Percentiles rank a stretch among this genome's conserved stretches.
phyloP scores from a whole-genome alignment of 2,329 filamentous ascomycete species.

The Neurospora sp. region DNA sequence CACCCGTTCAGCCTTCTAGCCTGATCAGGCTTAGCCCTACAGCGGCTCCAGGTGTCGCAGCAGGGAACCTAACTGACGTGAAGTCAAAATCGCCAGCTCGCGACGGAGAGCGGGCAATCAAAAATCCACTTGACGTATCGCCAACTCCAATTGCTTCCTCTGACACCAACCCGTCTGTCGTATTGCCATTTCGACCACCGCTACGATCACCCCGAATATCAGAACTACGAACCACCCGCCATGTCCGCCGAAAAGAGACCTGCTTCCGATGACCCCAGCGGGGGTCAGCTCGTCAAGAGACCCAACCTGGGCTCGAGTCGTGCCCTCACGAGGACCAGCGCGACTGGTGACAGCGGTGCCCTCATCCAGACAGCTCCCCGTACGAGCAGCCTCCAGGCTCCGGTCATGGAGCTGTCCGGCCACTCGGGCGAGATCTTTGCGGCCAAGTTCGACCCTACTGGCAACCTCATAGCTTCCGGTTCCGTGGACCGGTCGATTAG shows the following conservation, averaged over 20 bases:
- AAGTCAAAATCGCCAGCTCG: neutral
- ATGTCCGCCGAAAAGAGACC: slow-evolving; percentile 93
- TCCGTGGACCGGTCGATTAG: slow-evolving; percentile 90
- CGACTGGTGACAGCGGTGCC: slow-evolving; percentile 33
- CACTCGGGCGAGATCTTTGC: slow-evolving; percentile 81
- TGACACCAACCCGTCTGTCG: neutral
- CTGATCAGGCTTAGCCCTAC: neutral
- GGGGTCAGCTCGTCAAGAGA: slow-evolving; percentile 75
- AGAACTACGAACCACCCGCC: neutral
- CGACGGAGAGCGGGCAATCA: slow-evolving; percentile 15
- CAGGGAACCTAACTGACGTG: neutral
- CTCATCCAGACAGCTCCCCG: slow-evolving; percentile 51
- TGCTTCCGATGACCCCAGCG: slow-evolving; percentile 73
- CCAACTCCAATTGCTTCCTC: neutral
- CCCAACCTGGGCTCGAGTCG: slow-evolving; percentile 56
- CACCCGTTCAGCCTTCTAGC: neutral
- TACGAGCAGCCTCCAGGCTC: slow-evolving; percentile 76
- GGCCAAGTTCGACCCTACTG: slow-evolving; percentile 80
- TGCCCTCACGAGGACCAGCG: slow-evolving; percentile 42
- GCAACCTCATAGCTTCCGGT: slow-evolving; percentile 82
- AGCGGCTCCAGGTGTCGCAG: neutral
- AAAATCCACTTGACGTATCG: slow-evolving; percentile 15
- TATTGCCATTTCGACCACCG: neutral
- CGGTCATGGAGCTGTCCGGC: slow-evolving; percentile 87
- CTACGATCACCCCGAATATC: neutral